A percentile compares a stretch with the other conserved stretches of the same genome.
Conservation (phyloP, 768 basidiomycete species). For the Candolleomyces aberdarensis region DNA sequence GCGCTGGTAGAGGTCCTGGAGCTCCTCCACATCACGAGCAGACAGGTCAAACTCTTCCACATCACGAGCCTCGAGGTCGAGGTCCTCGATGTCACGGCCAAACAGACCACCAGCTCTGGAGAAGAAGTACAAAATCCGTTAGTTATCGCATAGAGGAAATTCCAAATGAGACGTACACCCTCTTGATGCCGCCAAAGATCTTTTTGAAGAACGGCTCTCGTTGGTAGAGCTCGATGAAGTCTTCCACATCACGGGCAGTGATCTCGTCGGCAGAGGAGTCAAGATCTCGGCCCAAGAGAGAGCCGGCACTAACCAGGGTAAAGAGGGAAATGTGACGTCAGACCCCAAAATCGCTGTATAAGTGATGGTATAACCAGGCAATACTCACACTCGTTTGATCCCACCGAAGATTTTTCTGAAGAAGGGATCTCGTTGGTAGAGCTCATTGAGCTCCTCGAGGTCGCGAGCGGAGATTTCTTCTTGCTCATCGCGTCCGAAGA, state of each 20-base stretch:
- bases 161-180: background rate
- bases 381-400: background rate
- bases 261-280: background rate
- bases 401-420: conserved; percentile 4
- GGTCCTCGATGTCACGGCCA: background rate
- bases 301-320: background rate
- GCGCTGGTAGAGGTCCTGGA: conserved; percentile 1
- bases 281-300: background rate
- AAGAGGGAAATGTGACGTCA: background rate
- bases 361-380: too few relatives aligned
- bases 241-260: background rate
- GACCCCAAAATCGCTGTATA: background rate
- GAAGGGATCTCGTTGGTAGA: conserved; percentile 1
- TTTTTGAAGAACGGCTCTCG: background rate
- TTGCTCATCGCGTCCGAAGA: too few relatives aligned
- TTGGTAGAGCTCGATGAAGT: background rate
- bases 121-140: too few relatives aligned
- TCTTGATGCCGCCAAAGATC: background rate
- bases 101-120: too few relatives aligned
- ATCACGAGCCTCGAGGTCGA: background rate
- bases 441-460: conserved; percentile 1
- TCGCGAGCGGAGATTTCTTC: background rate
- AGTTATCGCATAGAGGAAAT: background rate
- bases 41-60: background rate
- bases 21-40: background rate